Conservation (phyloP, 208 protist species). For the Trypanosoma mega region DNA sequence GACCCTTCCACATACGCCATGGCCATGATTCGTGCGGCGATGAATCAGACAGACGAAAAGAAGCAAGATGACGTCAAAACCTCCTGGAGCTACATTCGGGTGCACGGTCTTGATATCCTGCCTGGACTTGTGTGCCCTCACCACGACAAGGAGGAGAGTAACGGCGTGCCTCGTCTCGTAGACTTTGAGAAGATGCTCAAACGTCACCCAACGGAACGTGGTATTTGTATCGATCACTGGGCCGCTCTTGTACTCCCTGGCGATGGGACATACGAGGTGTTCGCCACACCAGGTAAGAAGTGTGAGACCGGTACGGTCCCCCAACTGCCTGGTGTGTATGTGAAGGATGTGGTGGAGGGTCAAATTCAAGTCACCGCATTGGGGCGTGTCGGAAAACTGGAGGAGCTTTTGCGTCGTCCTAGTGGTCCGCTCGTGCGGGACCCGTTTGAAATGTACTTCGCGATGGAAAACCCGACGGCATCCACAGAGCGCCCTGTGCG, state of each 20-base stretch:
- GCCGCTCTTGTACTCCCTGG: constrained; percentile 70
- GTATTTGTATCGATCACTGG: constrained; percentile 88
- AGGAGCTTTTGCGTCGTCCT: constrained; percentile 52
- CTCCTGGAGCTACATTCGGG: constrained; percentile 85
- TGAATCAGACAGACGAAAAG: constrained; percentile 4
- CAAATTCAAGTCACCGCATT: constrained; percentile 27
- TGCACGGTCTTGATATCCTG: constrained; percentile 72
- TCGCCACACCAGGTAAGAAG: constrained; percentile 51
- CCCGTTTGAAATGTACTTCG: constrained; percentile 82
- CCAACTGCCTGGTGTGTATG: constrained; percentile 49
- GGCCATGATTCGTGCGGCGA: constrained; percentile 35
- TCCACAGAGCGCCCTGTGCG: constrained; percentile 51
- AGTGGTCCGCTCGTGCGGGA: constrained; percentile 62
- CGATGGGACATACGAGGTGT: constrained; percentile 70
- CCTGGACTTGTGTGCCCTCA: constrained; percentile 89
- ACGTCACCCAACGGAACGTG: constrained; percentile 86
- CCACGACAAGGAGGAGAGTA: constrained; percentile 66
- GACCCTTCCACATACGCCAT: constrained; percentile 75
- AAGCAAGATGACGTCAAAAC: constrained; percentile 2
- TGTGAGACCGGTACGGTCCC: constrained; percentile 15
- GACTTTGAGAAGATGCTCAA: constrained; percentile 87
- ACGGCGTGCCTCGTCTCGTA: constrained; percentile 65
- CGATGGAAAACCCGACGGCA: constrained; percentile 81
- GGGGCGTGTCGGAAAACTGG: constrained; percentile 33
- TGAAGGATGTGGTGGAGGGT: constrained; percentile 68